These are phyloP conservation scores for Thalassiosira profunda DNA, from an alignment of 108 stramenopile genomes.

Conservation along the genomic window DNA sequence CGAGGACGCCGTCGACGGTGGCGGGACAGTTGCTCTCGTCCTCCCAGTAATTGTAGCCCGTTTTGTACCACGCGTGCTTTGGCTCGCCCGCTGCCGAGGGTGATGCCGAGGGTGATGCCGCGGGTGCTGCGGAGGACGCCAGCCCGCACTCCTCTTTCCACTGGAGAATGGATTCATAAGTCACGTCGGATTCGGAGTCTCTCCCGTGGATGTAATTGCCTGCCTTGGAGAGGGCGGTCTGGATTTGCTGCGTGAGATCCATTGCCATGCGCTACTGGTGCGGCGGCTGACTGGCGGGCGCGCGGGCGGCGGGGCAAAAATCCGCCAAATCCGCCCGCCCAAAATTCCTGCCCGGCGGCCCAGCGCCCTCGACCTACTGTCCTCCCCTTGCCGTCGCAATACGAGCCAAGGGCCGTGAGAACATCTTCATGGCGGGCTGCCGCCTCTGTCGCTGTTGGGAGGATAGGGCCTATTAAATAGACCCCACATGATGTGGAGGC, in stretches of 20 bases:
- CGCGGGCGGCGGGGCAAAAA: too few species aligned
- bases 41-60: constrained; percentile 88
- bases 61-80: constrained; percentile 80
- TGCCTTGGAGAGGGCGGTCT: constrained; percentile 23
- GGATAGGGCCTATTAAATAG: too few species aligned
- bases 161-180: constrained; percentile 27
- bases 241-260: constrained; percentile 37
- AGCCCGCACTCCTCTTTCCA: constrained; percentile 24
- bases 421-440: too few species aligned
- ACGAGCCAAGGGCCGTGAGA: too few species aligned
- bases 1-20: constrained; percentile 90
- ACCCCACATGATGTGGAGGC: too few species aligned
- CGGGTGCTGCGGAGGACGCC: background rate
- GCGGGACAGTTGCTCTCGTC: constrained; percentile 74
- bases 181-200: constrained; percentile 34
- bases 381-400: too few species aligned
- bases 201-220: constrained; percentile 37
- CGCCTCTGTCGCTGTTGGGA: too few species aligned
- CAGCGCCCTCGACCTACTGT: too few species aligned
- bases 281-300: too few species aligned
- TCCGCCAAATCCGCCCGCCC: too few species aligned
- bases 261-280: too few species aligned
- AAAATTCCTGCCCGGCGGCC: too few species aligned
- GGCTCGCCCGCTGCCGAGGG: background rate
- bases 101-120: background rate